Evolutionary conservation across 257 asterid species (phyloP), one percentile per base, ranked within the genome.

Genomic region (Craterostigma plantagineum): DNA sequence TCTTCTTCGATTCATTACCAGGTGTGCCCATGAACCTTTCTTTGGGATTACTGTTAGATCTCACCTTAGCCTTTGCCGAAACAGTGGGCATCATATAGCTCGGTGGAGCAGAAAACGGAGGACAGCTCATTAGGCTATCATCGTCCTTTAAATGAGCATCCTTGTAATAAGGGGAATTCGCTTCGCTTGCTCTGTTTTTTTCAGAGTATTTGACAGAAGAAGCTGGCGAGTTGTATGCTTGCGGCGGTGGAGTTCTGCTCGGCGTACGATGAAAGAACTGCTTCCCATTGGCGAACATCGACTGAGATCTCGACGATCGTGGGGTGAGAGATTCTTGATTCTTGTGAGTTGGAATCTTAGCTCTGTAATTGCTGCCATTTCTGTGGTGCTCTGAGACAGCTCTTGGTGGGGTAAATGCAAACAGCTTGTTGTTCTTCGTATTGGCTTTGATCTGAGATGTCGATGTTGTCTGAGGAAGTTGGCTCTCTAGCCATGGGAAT

Each of bases 61-160:
- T 64, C 14, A 42, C 62, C 51, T 80, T 90, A 11, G 94, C 92
- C 50, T 67, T 77, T 4, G 99, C 94, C 9, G 99, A 83, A 23
- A 53, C 78, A 4, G 99, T 90, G 0, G 92, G 94, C 0, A 70
- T 46, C 99, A 83, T 90, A 68, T 90, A 90, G 49, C 57, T 81
- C 1, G 99, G 99, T n/a, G 34, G 42, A 77, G n/a, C n/a, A 0
- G 94, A 74, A 45, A 79, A 90, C 0, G 94, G 94, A 0, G 99
- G 99, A 56, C 99, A 90, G 15, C 96, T 83, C 4, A 73, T 62
- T 44, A 84, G 91, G 52, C 99, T 90, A 11, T 90, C 99, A 0
- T 77, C 81, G 40, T 90, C 99, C 50, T 74, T 90, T 60, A 70
- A 11, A 1, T 75, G 72, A 17, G 56, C 42, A 35, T 68, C 63